Base-by-base conservation (phyloP, 352 stramenopile species). In the Aphanomyces astaci region DNA sequence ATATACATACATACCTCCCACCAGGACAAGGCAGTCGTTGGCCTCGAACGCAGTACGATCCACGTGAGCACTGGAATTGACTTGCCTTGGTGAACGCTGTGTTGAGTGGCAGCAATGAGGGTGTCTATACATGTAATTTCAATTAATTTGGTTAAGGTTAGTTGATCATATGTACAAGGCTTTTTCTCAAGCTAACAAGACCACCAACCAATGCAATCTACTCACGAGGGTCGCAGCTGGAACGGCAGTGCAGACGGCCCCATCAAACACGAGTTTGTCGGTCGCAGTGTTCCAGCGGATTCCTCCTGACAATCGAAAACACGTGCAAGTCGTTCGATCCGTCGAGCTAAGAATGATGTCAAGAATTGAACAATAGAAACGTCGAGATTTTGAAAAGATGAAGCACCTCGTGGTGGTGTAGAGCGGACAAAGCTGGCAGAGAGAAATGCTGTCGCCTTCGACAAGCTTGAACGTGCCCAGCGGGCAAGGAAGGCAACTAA, bases 401-500 rank as follows among this genome's bases (percentile, higher is more conserved):
- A n/a, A n/a, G 24, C 0, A 66, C 62, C 62, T 88, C 15, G 70
- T 69, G 0, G 84, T 62, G 0, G 76, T 77, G 27, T 76, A 81
- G 48, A 72, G 46, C 0, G 84, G 81, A 64, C 84, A 94, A 9
- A 64, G 53, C 10, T 70, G 17, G 36, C 84, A 94, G 0, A 90
- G 71, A n/a, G 59, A 55, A 0, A 71, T 25, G 31, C 75, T 75
- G 54, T 94, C 80, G 4, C 84, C 82, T 0, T 72, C 46, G 1
- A 33, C 52, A 10, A 65, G 30, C 63, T 96, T 96, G 72, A 92
- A 95, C 0, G 80, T 93, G 4, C 83, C 82, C 0, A 73, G 31
- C 1, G 86, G 86, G 63, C 86, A 96, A 19, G 67, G 22, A 15
- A 82, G 67, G 39, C 87, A 96, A 32, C 72, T 68, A 59, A 10